Conservation (phyloP, 176 grass and related monocot species). For the Avena atlantica region DNA sequence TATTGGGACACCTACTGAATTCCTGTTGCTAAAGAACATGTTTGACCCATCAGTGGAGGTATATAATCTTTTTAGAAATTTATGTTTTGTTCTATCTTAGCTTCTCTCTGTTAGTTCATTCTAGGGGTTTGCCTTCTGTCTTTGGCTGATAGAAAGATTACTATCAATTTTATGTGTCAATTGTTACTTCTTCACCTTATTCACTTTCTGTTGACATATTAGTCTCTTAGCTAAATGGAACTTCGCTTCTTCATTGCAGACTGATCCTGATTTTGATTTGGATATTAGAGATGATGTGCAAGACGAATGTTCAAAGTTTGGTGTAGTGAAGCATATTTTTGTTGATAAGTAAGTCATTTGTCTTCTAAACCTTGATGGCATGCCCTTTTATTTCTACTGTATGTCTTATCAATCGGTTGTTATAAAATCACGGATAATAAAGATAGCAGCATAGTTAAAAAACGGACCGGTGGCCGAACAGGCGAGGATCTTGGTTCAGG, state of each 20-base stretch:
- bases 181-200: neutral
- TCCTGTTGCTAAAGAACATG: conserved; percentile 94
- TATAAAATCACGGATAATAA: conserved; percentile 7
- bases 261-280: conserved; percentile 88
- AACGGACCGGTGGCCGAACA: too few species aligned
- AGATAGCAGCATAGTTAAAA: neutral
- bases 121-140: neutral
- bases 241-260: conserved; percentile 50
- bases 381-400: neutral
- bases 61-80: conserved; percentile 18
- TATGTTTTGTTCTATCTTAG: conserved; percentile 13
- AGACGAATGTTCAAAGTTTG: conserved; percentile 87
- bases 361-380: neutral
- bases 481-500: too few species aligned
- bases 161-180: neutral
- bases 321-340: conserved; percentile 75
- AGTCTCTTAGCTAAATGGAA: conserved; percentile 18
- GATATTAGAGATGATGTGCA: conserved; percentile 90
- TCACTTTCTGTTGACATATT: neutral
- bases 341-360: conserved; percentile 72
- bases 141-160: conserved; percentile 3
- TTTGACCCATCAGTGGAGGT: conserved; percentile 92
- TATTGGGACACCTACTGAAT: conserved; percentile 71
- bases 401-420: neutral
- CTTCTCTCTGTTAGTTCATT: neutral